Base-by-base conservation (phyloP, 225 moss, liverwort and hornwort species). In the Pseudoscleropodium purum region DNA sequence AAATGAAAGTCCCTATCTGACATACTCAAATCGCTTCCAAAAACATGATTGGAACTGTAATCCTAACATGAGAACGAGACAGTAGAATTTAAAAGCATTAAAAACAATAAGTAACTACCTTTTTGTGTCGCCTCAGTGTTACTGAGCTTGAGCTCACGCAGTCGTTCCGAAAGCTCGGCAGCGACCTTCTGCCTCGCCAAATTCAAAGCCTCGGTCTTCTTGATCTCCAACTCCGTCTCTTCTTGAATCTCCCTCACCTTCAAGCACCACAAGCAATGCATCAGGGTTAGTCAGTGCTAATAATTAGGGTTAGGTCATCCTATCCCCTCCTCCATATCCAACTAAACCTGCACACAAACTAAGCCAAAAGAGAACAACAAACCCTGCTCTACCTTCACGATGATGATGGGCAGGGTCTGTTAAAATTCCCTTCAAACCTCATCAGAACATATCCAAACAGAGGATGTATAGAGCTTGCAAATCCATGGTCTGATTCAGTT, bases 201-300 rank as follows among this genome's bases (percentile, higher is more conserved):
- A 82, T 91, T 92, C 85, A 84, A 84, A 60, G 83, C 79, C 88
- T 91, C 88, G 45, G 91, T 62, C 68, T 84, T 94, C 16, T 67
- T 81, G n/a, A 95, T 91, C 89, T 95, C 95, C 82, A 87, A 74
- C 47, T 89, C 91, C 51, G 95, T 85, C 91, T 96, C 97, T 89
- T 88, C 36, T 86, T 94, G 90, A 79, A 97, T 93, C 88, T 95
- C 96, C 68, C 93, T 94, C 90, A 98, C 93, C 96, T 96, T 89
- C 86, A 91, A 84, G 65, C 68, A 75, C n/a, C 77, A 65, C 61
- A 86, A 81, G 49, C 30, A 88, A 79, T 62, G 57, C 72, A 79
- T 84, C 74, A 54, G 23, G 54, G 81, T 60, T 8, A 81, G 79
- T 37, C 56, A 15, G 34, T 47, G 79, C 36, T 24, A 16, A 47